Evolutionary conservation across 768 basidiomycete species (phyloP), one percentile per base, ranked within the genome.

Genomic region (Russula earlei): DNA sequence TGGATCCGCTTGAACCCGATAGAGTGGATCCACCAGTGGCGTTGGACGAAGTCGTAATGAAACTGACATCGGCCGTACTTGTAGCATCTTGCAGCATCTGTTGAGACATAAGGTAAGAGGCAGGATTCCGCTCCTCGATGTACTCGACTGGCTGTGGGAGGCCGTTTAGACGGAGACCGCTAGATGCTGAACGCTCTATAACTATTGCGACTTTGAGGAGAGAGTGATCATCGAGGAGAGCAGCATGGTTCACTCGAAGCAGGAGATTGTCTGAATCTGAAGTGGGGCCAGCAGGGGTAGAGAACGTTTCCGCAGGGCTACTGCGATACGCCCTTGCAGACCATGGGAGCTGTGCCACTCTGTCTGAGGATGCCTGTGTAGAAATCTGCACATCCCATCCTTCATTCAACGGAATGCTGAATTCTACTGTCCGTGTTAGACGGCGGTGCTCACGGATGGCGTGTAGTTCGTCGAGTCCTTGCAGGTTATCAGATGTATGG

Each of bases 301-400:
- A 65, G 15, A 71, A 69, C 12, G 72, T 61, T 43, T 64, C 58
- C 8, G 62, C 62, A 10, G 71, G 55, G 46, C 66, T 68, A 38
- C 74, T 74, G 51, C 79, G 79, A 36, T 75, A 75, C 1, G 84
- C 84, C 52, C 72, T 74, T 31, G 78, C 78, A 8, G 79, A 77
- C 89, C 90, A 92, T 2, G 87, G 87, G 17, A 88, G 75, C 48
- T 75, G 73, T 62, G 87, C 82, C 9, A 86, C 82, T 52, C 79
- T 81, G 33, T 84, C 81, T 0, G 83, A 85, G 1, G 87, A 85
- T 6, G 84, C 86, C 66, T 79, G 84, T 27, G 82, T 81, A 5
- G 84, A 77, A 25, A 95, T 73, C 62, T 85, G 90, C 1, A 93
- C 79, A 63, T 92, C 91, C 92, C 90, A 97, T 25, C 90, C 87